Conservation (phyloP, 2,329 filamentous ascomycete species). For the Aspergillus sp. region DNA sequence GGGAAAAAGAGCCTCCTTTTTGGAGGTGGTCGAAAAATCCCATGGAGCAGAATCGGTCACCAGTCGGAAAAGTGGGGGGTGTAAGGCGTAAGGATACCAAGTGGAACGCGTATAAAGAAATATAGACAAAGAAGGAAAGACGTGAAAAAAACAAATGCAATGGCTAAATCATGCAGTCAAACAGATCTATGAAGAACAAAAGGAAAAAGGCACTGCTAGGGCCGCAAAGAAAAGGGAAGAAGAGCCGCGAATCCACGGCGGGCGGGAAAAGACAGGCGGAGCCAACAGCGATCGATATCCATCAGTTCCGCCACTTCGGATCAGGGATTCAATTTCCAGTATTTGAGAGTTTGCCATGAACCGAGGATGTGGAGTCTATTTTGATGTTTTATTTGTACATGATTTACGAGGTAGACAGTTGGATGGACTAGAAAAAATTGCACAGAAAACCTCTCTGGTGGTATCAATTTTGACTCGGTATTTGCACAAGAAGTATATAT, state of each 20-base stretch:
- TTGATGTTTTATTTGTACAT: too few species aligned
- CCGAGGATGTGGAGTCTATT: too few species aligned
- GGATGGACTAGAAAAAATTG: too few species aligned
- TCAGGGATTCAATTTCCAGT: too few species aligned
- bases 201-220: slow-evolving; percentile 1
- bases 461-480: slow-evolving; percentile 1
- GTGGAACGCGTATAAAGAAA: background rate
- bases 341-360: too few species aligned
- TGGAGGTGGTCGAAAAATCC: slow-evolving; percentile 43
- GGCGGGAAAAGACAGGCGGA: too few species aligned
- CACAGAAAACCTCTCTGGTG: background rate
- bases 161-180: background rate
- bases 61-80: slow-evolving; percentile 1
- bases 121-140: slow-evolving; percentile 4
- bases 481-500: slow-evolving; percentile 9
- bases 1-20: slow-evolving; percentile 38
- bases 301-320: slow-evolving; percentile 1
- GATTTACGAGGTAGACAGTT: too few species aligned
- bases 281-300: too few species aligned
- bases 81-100: slow-evolving; percentile 9
- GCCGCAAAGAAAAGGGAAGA: background rate
- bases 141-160: slow-evolving; percentile 1
- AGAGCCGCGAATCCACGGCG: background rate
- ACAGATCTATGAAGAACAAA: slow-evolving; percentile 7
- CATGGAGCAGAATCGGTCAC: slow-evolving; percentile 22